Conservation (phyloP, 306 rosid species). For the Cucurbita argyrosperma region DNA sequence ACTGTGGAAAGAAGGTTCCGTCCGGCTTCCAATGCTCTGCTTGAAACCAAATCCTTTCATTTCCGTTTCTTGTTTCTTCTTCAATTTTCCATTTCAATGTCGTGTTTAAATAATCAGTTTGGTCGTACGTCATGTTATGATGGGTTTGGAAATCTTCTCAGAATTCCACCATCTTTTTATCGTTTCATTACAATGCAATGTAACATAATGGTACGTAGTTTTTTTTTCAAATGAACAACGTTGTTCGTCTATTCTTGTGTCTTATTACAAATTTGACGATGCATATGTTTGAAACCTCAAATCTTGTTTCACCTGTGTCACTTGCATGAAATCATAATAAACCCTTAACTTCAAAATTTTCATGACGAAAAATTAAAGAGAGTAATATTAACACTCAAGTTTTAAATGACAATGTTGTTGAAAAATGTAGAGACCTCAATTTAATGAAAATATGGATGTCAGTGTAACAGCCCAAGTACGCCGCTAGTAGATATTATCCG, state of each 20-base stretch:
- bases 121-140: neutral
- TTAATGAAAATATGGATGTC: too few species aligned
- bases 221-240: neutral
- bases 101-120: neutral
- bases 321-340: too few species aligned
- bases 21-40: slow-evolving; percentile 6
- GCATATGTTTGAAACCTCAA: neutral
- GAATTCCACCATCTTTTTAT: neutral
- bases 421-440: too few species aligned
- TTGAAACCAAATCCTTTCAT: neutral
- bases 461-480: too few species aligned
- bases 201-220: neutral
- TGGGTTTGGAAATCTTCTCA: neutral
- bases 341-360: too few species aligned
- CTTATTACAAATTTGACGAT: neutral
- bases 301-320: too few species aligned
- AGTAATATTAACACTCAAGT: too few species aligned
- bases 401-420: too few species aligned
- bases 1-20: slow-evolving; percentile 13
- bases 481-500: too few species aligned
- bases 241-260: neutral
- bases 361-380: too few species aligned
- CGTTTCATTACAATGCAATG: neutral
- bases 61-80: neutral
- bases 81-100: neutral